These are phyloP conservation scores for Picocystis salinarum DNA, from an alignment of 139 green algal species.

Conservation along the genomic window DNA sequence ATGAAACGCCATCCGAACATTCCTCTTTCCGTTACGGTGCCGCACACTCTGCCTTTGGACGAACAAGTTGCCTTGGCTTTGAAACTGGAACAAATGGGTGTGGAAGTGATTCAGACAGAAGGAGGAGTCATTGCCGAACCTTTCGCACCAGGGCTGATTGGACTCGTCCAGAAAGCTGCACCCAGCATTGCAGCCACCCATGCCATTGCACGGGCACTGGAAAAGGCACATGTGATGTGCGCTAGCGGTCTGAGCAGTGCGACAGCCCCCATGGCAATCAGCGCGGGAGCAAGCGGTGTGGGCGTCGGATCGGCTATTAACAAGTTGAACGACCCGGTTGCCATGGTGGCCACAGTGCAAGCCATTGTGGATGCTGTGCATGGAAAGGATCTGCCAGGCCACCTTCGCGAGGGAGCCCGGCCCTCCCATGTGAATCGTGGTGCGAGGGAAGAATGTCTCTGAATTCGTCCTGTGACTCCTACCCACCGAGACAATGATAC, in stretches of 20 bases:
- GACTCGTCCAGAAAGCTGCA: constrained; percentile 18
- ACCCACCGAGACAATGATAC: no score
- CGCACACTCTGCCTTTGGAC: constrained; percentile 19
- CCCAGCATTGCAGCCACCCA: constrained; percentile 13
- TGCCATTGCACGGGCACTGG: constrained; percentile 8
- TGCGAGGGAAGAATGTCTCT: no score
- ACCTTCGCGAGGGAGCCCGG: no score
- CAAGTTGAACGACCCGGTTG: constrained; percentile 17
- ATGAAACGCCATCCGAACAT: constrained; percentile 11
- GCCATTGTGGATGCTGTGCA: constrained; percentile 13
- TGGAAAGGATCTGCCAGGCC: no score
- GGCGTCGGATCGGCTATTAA: constrained; percentile 16
- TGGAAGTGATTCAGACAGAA: constrained; percentile 22
- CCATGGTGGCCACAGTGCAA: constrained; percentile 17
- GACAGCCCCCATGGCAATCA: constrained; percentile 14
- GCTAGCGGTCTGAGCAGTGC: constrained; percentile 14
- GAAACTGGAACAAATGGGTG: constrained; percentile 11
- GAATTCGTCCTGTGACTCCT: no score
- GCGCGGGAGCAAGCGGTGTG: constrained; percentile 12
- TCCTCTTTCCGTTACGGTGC: constrained; percentile 20
- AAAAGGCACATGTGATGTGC: constrained; percentile 20
- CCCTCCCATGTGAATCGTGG: no score
- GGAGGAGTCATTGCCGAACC: constrained; percentile 16
- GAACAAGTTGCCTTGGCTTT: constrained; percentile 14
- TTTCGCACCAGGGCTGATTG: constrained; percentile 7